Conservation (phyloP, 1,284 basidiomycete genomes). For the Tranzscheliella williamsii region DNA sequence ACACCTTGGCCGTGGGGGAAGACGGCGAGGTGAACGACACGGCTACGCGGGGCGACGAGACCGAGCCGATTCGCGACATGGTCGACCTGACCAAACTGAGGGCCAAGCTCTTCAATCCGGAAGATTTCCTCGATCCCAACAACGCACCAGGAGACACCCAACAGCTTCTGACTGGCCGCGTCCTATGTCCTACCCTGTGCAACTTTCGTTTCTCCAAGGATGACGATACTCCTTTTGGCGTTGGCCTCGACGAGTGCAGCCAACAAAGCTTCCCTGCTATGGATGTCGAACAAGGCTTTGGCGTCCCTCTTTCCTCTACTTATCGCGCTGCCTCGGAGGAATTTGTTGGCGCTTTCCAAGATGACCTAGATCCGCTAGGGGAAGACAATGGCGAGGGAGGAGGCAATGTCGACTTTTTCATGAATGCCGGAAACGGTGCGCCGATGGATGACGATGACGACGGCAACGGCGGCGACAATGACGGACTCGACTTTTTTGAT, state of each 20-base stretch:
- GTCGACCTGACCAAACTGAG: conserved; percentile 46
- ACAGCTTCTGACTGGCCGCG: conserved; percentile 36
- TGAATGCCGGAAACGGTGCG: conserved; percentile 4
- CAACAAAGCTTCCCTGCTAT: conserved; percentile 25
- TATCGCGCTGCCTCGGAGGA: conserved; percentile 21
- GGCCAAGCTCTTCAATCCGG: conserved; percentile 36
- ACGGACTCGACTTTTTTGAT: conserved; percentile 63
- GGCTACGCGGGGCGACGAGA: conserved; percentile 12
- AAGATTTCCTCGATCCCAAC: conserved; percentile 9
- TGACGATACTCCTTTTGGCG: conserved; percentile 47
- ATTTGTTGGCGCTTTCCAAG: conserved; percentile 8
- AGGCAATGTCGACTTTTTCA: conserved; percentile 28
- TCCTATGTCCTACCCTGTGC: conserved; percentile 48
- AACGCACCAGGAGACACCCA: conserved; percentile 10
- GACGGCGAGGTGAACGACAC: conserved; percentile 10
- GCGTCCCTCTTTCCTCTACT: background rate
- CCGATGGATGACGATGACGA: conserved; percentile 20
- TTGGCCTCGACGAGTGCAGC: conserved; percentile 36
- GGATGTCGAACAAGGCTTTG: background rate
- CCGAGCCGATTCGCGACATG: conserved; percentile 3
- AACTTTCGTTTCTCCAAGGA: conserved; percentile 51
- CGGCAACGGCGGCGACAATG: conserved; percentile 44
- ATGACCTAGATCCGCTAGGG: conserved; percentile 15
- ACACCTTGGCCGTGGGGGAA: conserved; percentile 25
- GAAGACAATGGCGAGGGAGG: conserved; percentile 9